Conservation (phyloP, 2,329 filamentous ascomycete genomes). For the Colletotrichum truncatum region DNA sequence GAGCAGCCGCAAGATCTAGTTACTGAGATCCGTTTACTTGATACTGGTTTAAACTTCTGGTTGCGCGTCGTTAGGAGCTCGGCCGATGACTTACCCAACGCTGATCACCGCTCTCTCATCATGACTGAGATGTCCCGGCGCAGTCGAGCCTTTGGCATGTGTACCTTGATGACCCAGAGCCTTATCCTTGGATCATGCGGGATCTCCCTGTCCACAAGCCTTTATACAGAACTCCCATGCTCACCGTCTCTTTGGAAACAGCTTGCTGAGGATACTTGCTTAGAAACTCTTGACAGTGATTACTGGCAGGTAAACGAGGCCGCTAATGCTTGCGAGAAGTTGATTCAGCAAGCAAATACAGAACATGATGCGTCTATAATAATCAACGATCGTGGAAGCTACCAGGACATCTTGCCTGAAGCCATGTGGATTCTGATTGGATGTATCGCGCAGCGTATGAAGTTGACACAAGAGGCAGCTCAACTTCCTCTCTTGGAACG, state of each 20-base stretch:
- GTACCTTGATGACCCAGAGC: neutral
- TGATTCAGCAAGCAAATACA: accelerated
- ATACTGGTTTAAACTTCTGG: neutral
- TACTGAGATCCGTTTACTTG: neutral
- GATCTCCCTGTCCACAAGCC: too few species aligned
- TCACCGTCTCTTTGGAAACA: neutral
- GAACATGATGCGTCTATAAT: neutral
- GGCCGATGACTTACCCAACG: neutral
- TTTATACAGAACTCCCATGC: neutral
- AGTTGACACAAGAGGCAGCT: neutral
- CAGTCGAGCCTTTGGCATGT: neutral
- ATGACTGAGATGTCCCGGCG: neutral
- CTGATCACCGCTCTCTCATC: neutral
- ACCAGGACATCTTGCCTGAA: neutral
- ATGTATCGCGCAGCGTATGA: neutral
- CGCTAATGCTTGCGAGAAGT: neutral
- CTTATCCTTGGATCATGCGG: neutral
- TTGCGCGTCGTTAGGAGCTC: neutral
- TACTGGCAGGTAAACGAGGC: neutral
- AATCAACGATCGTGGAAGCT: too few species aligned
- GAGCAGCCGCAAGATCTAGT: neutral
- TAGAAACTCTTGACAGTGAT: too few species aligned
- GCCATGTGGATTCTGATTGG: neutral
- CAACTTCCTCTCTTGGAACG: neutral
- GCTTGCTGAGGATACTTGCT: neutral